Conservation (phyloP, 192 early-diverging fungal genomes). For the Chytriomyces confervae region DNA sequence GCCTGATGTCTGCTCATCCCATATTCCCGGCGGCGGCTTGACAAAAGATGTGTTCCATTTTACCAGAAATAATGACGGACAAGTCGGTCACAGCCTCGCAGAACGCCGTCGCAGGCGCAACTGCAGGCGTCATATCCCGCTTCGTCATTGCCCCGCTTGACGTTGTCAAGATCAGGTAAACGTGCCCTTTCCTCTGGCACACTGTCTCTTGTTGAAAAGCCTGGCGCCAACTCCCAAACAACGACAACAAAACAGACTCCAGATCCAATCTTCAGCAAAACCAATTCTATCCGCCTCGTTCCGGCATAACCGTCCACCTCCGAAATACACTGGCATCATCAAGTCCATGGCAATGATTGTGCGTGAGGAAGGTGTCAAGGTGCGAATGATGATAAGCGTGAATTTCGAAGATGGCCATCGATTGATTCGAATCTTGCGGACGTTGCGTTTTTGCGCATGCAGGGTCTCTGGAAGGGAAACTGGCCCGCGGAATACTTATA, state of each 20-base stretch:
- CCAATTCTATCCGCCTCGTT: neutral
- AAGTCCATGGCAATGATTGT: conserved; percentile 74
- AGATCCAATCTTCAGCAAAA: conserved; percentile 27
- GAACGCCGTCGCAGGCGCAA: conserved; percentile 60
- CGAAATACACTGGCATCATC: conserved; percentile 69
- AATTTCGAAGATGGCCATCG: neutral
- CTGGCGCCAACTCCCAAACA: too few relatives aligned
- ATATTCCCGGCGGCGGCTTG: neutral
- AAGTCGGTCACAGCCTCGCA: conserved; percentile 22
- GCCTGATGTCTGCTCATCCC: conserved; percentile 42
- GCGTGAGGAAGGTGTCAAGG: conserved; percentile 79
- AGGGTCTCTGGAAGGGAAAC: conserved; percentile 94
- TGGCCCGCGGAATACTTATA: conserved; percentile 92
- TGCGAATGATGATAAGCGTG: too few relatives aligned
- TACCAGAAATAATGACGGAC: too few relatives aligned
- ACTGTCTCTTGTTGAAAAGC: neutral
- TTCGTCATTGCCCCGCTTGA: conserved; percentile 91
- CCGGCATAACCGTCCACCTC: neutral
- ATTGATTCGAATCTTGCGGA: neutral
- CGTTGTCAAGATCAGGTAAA: conserved; percentile 85
- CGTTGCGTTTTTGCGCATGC: neutral
- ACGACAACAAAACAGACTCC: conserved; percentile 20
- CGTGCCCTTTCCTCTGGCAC: too few relatives aligned
- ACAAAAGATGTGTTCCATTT: too few relatives aligned
- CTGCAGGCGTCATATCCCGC: conserved; percentile 71